Evolutionary conservation across 2,329 filamentous ascomycete species (phyloP).

Genomic region (Coniochaeta sp.): DNA sequence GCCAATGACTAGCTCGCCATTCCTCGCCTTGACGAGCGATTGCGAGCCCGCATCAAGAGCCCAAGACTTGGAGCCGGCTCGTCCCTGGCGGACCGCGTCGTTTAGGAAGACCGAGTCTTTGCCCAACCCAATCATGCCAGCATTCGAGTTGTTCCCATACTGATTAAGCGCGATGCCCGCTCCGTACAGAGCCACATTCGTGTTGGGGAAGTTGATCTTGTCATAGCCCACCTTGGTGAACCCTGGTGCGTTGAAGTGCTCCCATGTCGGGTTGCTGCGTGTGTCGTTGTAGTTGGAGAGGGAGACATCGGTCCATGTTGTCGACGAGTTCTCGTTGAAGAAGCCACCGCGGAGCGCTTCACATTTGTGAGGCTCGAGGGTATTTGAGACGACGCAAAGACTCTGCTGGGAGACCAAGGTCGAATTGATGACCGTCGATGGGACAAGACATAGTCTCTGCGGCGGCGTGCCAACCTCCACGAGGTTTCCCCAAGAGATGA

Average conservation of each 20-base stretch:
- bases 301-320: slow-evolving; percentile 6
- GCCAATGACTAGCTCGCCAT: slow-evolving; percentile 5
- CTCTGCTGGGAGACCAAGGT: slow-evolving; percentile 5
- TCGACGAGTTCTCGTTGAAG: slow-evolving; percentile 7
- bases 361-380: slow-evolving; percentile 4
- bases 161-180: slow-evolving; percentile 6
- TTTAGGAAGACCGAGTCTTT: slow-evolving; percentile 6
- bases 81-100: slow-evolving; percentile 2
- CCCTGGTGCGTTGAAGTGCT: slow-evolving; percentile 6
- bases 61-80: slow-evolving; percentile 4
- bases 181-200: slow-evolving; percentile 4
- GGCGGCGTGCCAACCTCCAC: slow-evolving; percentile 6
- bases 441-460: slow-evolving; percentile 5
- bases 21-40: slow-evolving; percentile 3
- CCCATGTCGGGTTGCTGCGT: slow-evolving; percentile 7
- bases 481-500: slow-evolving; percentile 3
- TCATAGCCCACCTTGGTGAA: slow-evolving; percentile 6
- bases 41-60: slow-evolving; percentile 5
- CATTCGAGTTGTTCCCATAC: slow-evolving; percentile 7
- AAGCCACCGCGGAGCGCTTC: slow-evolving; percentile 7
- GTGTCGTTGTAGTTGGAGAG: slow-evolving; percentile 4
- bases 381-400: slow-evolving; percentile 4
- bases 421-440: slow-evolving; percentile 7
- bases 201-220: slow-evolving; percentile 5
- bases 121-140: slow-evolving; percentile 5